Base-by-base conservation (phyloP, 2,329 filamentous ascomycete species). In the Decorospora gaudefroyi region DNA sequence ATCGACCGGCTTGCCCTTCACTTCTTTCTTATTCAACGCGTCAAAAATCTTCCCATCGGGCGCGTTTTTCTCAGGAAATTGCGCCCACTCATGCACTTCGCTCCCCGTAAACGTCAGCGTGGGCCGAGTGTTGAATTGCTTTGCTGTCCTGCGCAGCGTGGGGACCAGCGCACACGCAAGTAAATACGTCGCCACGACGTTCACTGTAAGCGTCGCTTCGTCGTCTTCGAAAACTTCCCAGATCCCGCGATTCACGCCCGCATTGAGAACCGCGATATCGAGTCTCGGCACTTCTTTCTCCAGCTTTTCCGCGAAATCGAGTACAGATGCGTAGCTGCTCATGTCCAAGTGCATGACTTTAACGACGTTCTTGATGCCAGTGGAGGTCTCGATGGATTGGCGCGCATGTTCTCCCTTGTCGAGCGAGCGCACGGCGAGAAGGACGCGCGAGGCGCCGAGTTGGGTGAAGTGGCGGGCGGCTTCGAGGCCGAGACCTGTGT, bases 321-420 rank as follows among this genome's bases (percentile, higher is more conserved):
- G 51, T 2, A 76, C 69, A 16, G 62, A 72, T 2, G 62, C 57
- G 40, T 72, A 76, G 12, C 57, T 68, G 4, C 53, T 41, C 21
- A 78, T 65, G 53, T 78, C 75, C 2, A 79, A 60, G 3, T 62
- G 59, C 75, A 76, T 78, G 10, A 77, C 75, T 48, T 76, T 68
- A 26, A 77, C 55, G 3, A 71, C 64, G 16, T 61, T 52, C 18
- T 52, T 56, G 11, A 46, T 27, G 6, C 57, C 57, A 4, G 66
- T 71, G 8, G 53, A 62, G 0, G 54, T 22, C 39, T 72, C 67
- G 34, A 79, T 74, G 30, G 70, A 62, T 7, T 59, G 46, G 29
- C 69, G 70, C 0, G 76, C 77, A 0, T 59, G 65, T 50, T 78
- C 68, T 32, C 76, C 76, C 44, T 77, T 77, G 15, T 65, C 57